These are phyloP conservation scores for Tremella yokohamensis DNA, from an alignment of 768 basidiomycete genomes.

Conservation along the genomic window DNA sequence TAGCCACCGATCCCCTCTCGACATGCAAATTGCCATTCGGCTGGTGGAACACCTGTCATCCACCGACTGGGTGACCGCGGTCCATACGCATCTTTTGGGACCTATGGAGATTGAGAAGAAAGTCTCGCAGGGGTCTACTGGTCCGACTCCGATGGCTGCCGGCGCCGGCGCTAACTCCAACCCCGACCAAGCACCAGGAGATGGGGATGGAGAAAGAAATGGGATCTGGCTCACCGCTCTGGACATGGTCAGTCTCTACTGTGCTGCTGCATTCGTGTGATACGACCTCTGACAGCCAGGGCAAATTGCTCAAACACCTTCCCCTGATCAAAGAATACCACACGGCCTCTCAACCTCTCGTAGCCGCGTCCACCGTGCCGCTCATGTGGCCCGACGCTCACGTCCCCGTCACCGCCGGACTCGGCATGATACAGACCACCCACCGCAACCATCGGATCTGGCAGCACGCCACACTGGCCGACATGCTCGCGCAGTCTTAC, in stretches of 20 bases:
- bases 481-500: not conserved
- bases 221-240: not conserved
- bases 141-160: too few species aligned
- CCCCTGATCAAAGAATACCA: slow-evolving; percentile 3
- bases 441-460: slow-evolving; percentile 1
- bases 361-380: not conserved
- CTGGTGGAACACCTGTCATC: slow-evolving; percentile 1
- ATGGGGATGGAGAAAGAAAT: too few species aligned
- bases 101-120: too few species aligned
- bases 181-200: too few species aligned
- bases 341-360: not conserved
- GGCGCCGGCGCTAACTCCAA: too few species aligned
- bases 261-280: too few species aligned
- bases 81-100: too few species aligned
- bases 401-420: not conserved
- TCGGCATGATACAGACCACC: not conserved
- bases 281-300: not conserved
- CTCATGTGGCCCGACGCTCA: not conserved
- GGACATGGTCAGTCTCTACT: slow-evolving; percentile 3
- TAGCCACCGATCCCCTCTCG: not conserved
- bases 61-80: not conserved
- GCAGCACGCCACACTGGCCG: not conserved
- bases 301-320: not conserved
- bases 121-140: too few species aligned
- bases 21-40: not conserved